These are phyloP conservation scores for Mycosarcoma maydis DNA, from an alignment of 1,284 basidiomycete genomes.

Conservation along the genomic window DNA sequence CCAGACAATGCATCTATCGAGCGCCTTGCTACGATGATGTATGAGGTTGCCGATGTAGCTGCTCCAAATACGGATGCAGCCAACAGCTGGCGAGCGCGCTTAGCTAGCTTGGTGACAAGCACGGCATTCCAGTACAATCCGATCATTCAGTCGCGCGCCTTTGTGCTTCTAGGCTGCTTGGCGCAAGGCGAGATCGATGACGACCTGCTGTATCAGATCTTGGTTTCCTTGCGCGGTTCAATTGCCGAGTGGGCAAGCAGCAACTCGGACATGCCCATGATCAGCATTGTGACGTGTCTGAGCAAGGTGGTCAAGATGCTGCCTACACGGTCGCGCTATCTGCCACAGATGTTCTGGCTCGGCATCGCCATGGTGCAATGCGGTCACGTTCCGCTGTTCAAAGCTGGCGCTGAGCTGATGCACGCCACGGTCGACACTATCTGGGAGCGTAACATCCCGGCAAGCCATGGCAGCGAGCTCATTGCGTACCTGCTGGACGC, in stretches of 20 bases:
- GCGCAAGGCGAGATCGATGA: constrained; percentile 78
- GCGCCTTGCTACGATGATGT: constrained; percentile 53
- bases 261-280: constrained; percentile 59
- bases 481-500: constrained; percentile 55
- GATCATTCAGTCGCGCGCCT: constrained; percentile 86
- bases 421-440: constrained; percentile 52
- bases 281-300: constrained; percentile 63
- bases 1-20: constrained; percentile 60
- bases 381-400: constrained; percentile 61
- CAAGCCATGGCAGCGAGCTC: constrained; percentile 46
- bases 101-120: constrained; percentile 90
- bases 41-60: constrained; percentile 56
- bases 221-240: constrained; percentile 74
- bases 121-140: constrained; percentile 93
- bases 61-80: constrained; percentile 73
- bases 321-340: constrained; percentile 54
- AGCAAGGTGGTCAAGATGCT: constrained; percentile 62
- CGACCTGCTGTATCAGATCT: constrained; percentile 86
- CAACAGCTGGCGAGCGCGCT: constrained; percentile 90
- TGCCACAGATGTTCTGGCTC: constrained; percentile 64
- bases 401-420: constrained; percentile 57
- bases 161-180: constrained; percentile 82
- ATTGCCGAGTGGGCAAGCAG: constrained; percentile 60
- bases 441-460: constrained; percentile 48
- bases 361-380: constrained; percentile 61